phyloP scores from a whole-genome alignment of 208 protist genomes.

The Trichomonas gallinae region DNA sequence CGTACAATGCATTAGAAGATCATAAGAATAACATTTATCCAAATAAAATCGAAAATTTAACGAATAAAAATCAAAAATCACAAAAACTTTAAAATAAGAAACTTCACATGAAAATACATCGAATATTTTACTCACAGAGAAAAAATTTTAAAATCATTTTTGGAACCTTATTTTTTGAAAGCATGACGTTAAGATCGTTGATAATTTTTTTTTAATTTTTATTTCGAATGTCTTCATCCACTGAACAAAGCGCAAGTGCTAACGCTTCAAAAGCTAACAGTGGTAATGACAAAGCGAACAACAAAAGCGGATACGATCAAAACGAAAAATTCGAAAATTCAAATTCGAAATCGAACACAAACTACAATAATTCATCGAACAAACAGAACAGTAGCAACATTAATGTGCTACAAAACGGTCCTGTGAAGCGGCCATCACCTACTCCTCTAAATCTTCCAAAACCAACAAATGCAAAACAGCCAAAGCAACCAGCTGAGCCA shows the following conservation, averaged over 20 bases:
- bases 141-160: too few species aligned
- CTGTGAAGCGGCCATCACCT: not conserved
- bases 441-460: not conserved
- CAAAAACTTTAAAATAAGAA: too few species aligned
- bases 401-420: not conserved
- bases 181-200: not conserved
- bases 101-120: too few species aligned
- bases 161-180: not conserved
- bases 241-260: not conserved
- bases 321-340: not conserved
- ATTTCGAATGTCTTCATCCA: not conserved
- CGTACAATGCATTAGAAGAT: not conserved
- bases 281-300: not conserved
- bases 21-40: not conserved
- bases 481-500: not conserved
- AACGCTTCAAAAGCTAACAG: not conserved
- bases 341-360: not conserved
- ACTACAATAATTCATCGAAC: not conserved
- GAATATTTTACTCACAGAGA: too few species aligned
- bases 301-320: not conserved
- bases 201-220: not conserved
- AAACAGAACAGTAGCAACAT: not conserved
- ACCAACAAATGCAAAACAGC: not conserved
- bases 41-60: too few species aligned
- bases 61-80: too few species aligned